Base-by-base conservation (phyloP, 2,329 filamentous ascomycete species). In the Dissoconium aciculare region DNA sequence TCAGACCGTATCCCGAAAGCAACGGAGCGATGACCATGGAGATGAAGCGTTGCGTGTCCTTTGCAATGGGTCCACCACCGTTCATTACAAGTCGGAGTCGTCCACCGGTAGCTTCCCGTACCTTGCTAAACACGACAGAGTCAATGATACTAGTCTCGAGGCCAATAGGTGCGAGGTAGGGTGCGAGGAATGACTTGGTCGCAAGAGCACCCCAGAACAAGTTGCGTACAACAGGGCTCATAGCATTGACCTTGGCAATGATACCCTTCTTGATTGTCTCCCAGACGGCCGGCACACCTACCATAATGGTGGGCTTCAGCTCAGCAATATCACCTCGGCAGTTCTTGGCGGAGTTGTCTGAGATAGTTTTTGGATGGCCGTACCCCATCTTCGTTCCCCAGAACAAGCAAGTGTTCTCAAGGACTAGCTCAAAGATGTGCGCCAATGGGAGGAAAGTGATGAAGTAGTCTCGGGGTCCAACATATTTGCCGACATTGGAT, bases 181-280 rank as follows among this genome's bases (percentile, higher is more conserved):
- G 23, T 46, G 73, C 57, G 28, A 74, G 53, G 52, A 70, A 69
- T 42, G 58, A 57, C 56, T 74, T 74, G 26, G 66, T 59, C 9
- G 66, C 56, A 51, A 70, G 56, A 13, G 67, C 69, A 30, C 64
- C 67, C 70, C 70, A 74, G 64, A 94, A 94, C 34, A 93, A 56
- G 44, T 74, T 72, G 57, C 66, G 75, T 36, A 76, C 66, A 19
- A 93, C 31, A 13, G 65, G 54, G 45, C 73, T 73, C 34, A 76
- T 68, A 30, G 66, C 60, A 51, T 80, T 77, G 37, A 93, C 73
- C 55, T 82, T 81, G 43, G 62, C 58, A 37, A 84, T 63, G 45
- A 94, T 79, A 33, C 85, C 85, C 64, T 94, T 94, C 63, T 82
- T 84, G 47, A 94, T 77, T 1, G 80, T 82, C 59, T 94, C 85